Evolutionary conservation across 1,139 yeast genomes (phyloP).

Genomic region (Yamadazyma friedrichii): DNA sequence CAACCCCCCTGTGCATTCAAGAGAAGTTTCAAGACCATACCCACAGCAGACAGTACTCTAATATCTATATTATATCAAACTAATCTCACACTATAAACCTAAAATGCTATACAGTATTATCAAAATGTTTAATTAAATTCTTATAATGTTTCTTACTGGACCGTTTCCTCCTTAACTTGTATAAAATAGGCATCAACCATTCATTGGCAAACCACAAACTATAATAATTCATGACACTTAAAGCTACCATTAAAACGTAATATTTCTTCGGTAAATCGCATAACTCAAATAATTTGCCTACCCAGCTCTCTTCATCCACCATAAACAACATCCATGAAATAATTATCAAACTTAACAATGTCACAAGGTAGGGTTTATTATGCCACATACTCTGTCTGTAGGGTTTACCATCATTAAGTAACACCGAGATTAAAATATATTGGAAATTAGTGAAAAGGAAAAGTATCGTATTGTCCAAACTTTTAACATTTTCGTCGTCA

Average conservation of each 20-base stretch:
- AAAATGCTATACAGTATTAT: constrained; percentile 1
- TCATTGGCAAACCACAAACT: constrained; percentile 39
- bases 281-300: constrained; percentile 74
- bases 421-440: constrained; percentile 78
- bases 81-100: too few relatives aligned
- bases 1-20: too few relatives aligned
- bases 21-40: too few relatives aligned
- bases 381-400: constrained; percentile 74
- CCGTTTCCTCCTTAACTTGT: constrained; percentile 1
- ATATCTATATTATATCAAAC: too few relatives aligned
- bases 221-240: constrained; percentile 51
- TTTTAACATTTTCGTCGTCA: constrained; percentile 77
- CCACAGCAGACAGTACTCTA: too few relatives aligned
- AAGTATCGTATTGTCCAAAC: constrained; percentile 85
- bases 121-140: constrained; percentile 22
- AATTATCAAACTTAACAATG: constrained; percentile 49
- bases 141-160: constrained; percentile 42
- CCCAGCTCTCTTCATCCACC: constrained; percentile 45
- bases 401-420: constrained; percentile 92
- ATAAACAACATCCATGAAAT: constrained; percentile 52
- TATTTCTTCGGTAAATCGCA: constrained; percentile 57
- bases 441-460: constrained; percentile 85
- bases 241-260: constrained; percentile 47
- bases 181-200: constrained; percentile 1
- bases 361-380: constrained; percentile 70